phyloP scores from a whole-genome alignment of 441 rosid genomes.

The Corymbia calophylla region DNA sequence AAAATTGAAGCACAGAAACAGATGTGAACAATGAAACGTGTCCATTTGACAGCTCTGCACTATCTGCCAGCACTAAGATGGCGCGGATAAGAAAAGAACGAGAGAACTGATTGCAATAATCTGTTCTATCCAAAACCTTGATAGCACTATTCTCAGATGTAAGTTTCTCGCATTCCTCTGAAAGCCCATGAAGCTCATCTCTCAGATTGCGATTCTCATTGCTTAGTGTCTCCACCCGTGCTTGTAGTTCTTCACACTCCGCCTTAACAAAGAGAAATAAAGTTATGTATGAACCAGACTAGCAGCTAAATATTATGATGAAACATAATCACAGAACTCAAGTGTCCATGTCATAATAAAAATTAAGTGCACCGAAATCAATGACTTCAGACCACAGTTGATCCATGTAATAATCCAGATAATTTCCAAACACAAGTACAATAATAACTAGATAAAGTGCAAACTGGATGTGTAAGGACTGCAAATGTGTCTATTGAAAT shows the following conservation, averaged over 20 bases:
- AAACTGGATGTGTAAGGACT: neutral
- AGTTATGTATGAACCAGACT: neutral
- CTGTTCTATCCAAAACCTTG: slow-evolving; percentile 36
- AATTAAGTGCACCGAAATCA: neutral
- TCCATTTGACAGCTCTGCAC: neutral
- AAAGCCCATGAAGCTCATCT: slow-evolving; percentile 78
- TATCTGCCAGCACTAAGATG: neutral
- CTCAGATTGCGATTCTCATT: slow-evolving; percentile 58
- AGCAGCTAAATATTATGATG: neutral
- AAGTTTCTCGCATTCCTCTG: slow-evolving; percentile 84
- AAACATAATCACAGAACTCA: neutral
- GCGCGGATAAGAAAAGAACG: neutral
- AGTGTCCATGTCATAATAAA: neutral
- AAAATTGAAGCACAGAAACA: neutral
- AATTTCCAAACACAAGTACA: neutral
- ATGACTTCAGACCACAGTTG: neutral
- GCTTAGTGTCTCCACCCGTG: slow-evolving; percentile 55
- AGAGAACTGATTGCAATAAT: neutral
- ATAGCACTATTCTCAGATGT: slow-evolving; percentile 71
- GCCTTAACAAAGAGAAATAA: slow-evolving; percentile 32
- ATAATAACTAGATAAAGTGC: neutral
- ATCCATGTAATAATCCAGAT: neutral
- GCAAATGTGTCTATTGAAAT: neutral
- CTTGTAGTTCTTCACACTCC: slow-evolving; percentile 92
- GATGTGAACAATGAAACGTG: neutral